Evolutionary conservation across 805 yeast species (phyloP).

Genomic region (Millerozyma miso): DNA sequence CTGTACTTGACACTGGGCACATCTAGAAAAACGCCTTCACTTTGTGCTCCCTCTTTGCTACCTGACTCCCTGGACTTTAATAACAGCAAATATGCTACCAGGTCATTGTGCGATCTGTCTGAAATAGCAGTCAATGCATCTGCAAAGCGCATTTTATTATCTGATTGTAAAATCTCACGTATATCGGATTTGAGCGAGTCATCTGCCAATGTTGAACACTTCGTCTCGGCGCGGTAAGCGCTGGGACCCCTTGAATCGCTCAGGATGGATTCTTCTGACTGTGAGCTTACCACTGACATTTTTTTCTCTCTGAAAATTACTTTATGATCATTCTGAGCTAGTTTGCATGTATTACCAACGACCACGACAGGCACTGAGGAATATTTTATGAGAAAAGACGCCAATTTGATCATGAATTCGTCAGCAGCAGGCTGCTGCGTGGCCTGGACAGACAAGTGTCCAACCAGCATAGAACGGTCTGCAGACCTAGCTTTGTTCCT

Average conservation of each 20-base stretch:
- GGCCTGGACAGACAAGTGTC: slow-evolving; percentile 5
- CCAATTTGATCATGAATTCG: slow-evolving; percentile 30
- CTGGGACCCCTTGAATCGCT: background rate
- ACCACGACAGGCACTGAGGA: slow-evolving; percentile 36
- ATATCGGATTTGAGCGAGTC: background rate
- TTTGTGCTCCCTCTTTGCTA: background rate
- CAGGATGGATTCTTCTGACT: background rate
- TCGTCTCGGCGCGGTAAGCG: background rate
- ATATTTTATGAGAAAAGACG: slow-evolving; percentile 36
- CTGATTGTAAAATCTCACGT: background rate
- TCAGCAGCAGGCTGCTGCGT: slow-evolving; percentile 7
- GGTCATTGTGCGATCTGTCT: slow-evolving; percentile 24
- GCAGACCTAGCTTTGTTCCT: slow-evolving; percentile 1
- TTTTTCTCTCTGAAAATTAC: background rate
- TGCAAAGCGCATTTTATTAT: slow-evolving; percentile 12
- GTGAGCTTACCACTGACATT: background rate
- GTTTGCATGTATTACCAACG: slow-evolving; percentile 23
- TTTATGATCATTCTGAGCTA: background rate
- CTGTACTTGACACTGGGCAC: slow-evolving; percentile 1
- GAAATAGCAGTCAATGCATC: slow-evolving; percentile 22
- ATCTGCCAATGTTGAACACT: background rate
- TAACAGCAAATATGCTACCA: slow-evolving; percentile 21
- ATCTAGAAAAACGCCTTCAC: background rate
- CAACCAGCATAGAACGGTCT: background rate
- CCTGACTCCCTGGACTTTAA: slow-evolving; percentile 1